Evolutionary conservation across 345 rosid species (phyloP), one percentile per base, ranked within the genome.

Genomic region (Firmiana major): DNA sequence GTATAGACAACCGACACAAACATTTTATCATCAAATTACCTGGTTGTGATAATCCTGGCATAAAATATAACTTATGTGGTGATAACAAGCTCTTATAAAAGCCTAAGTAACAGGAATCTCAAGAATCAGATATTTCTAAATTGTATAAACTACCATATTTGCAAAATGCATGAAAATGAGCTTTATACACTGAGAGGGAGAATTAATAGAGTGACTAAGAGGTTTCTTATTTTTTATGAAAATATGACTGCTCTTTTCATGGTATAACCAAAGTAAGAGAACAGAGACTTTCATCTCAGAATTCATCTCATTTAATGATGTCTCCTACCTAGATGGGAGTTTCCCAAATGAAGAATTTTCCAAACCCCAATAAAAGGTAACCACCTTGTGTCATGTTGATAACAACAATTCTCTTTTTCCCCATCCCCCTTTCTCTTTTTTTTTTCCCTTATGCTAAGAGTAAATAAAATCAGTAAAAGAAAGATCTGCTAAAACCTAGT

Each of bases 231-330:
- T 10, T 5, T 42, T 45, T 17, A 68, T 17, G 38, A 60, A 69
- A 43, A 36, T 60, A 70, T 11, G 65, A 31, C 28, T 13, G n/a
- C 15, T 43, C 49, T 62, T 71, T 79, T 75, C 63, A 31, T 67
- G 34, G 70, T 45, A 71, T 55, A 67, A 74, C 51, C 66, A 73
- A 86, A 81, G 79, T 34, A 34, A 83, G 79, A 84, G 87, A 78
- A 81, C 68, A 84, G 86, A 89, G 90, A 92, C 34, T 31, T 91
- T 92, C 89, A 84, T 83, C 89, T 86, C 83, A 87, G 79, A 86
- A 84, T 81, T 86, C 85, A 86, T 86, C 80, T 79, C 81, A 82
- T 84, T 86, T 89, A 88, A 87, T 86, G 89, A 81, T 55, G 79
- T 86, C 88, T 84, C 83, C 90, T 54, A 79, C 86, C 65, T 53